Percentiles rank a stretch among this genome's conserved stretches.
phyloP scores from a whole-genome alignment of 352 stramenopile genomes.

The Globisporangium irregulare region DNA sequence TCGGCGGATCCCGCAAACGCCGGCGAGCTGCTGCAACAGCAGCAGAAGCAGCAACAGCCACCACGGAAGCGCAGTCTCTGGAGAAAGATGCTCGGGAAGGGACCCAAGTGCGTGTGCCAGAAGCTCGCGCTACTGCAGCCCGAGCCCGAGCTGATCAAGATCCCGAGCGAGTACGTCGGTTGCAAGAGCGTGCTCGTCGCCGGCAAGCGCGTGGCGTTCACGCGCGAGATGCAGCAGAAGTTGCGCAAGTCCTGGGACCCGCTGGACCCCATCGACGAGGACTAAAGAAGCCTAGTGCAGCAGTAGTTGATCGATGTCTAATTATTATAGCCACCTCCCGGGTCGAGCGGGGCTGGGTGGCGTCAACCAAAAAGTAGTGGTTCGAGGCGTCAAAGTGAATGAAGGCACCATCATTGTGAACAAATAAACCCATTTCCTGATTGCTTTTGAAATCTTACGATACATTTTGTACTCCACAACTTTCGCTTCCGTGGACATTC shows the following conservation, averaged over 20 bases:
- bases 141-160: slow-evolving; percentile 27
- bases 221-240: slow-evolving; percentile 46
- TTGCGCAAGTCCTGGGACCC: slow-evolving; percentile 38
- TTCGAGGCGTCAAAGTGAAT: neutral
- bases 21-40: neutral
- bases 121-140: slow-evolving; percentile 14
- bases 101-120: slow-evolving; percentile 52
- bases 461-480: neutral
- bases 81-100: slow-evolving; percentile 52
- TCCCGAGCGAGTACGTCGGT: slow-evolving; percentile 47
- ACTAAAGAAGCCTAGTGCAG: slow-evolving; percentile 14
- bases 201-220: slow-evolving; percentile 51
- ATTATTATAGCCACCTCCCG: neutral
- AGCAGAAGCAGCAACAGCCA: neutral
- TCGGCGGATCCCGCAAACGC: neutral
- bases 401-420: neutral
- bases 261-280: slow-evolving; percentile 48
- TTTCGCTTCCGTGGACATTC: neutral
- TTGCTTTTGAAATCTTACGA: neutral
- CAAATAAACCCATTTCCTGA: neutral
- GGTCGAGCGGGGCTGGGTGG: neutral
- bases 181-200: slow-evolving; percentile 38
- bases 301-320: neutral
- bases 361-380: neutral
- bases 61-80: slow-evolving; percentile 46